Evolutionary conservation across 2,329 filamentous ascomycete genomes (phyloP), one percentile per base, ranked within the genome.

Genomic region (Parasarocladium wereldwijsianum): DNA sequence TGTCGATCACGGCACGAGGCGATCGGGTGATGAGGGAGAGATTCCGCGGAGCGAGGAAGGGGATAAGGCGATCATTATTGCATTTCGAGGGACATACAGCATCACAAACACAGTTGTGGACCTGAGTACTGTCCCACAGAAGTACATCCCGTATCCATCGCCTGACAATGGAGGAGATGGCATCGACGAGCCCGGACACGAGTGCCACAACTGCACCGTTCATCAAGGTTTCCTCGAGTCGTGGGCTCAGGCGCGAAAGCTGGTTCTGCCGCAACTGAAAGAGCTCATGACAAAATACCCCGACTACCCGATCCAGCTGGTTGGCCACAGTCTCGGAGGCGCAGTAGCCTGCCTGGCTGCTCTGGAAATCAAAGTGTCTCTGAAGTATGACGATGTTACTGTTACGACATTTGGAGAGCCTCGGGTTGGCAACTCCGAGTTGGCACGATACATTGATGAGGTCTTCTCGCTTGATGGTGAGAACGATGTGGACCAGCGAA

Each of bases 381-480:
- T 77, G n/a, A 83, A 79, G 12, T 90, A 77, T 74, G 54, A 76
- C 7, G 73, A 86, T 3, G 38, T 70, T n/a, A 54, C 64, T 10
- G 72, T 93, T 23, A 96, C 87, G 5, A 96, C 90, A 0, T 98
- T 93, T 52, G 90, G 90, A 8, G 84, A 96, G 53, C 90, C 90
- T 13, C 62, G 69, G 23, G 51, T 75, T 13, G 73, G 74, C 10
- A 78, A 79, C 43, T 40, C 46, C 10, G 62, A 58, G 10, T 55
- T 79, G 15, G 65, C 60, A 21, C 49, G 53, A 6, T 76, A 66
- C 37, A 41, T 76, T n/a, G 60, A 76, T 38, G 37, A 43, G 3
- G 58, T 62, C 2, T 75, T 75, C 39, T 49, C 43, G 7, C 50
- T 72, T 11, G 42, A 50, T 23, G 45, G 40, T 8, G 43, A 46